Conservation (phyloP, 495 filamentous ascomycete genomes). For the Annulohypoxylon stygium region DNA sequence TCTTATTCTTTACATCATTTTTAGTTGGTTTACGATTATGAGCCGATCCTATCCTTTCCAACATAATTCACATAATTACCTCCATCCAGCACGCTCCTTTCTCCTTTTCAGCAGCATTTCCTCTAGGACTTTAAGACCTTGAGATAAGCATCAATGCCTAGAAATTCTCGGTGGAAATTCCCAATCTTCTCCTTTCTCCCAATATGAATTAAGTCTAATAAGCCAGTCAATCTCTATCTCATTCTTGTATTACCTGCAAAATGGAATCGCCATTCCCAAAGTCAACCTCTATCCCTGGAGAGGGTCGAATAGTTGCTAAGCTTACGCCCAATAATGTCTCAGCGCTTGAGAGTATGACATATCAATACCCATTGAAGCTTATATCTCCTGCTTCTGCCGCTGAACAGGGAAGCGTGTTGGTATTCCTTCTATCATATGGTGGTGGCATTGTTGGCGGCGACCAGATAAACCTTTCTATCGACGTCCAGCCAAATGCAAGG, state of each 20-base stretch:
- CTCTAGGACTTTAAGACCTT: not conserved
- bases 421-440: constrained; percentile 93
- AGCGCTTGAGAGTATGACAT: constrained; percentile 79
- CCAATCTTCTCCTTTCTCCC: not conserved
- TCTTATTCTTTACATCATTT: not conserved
- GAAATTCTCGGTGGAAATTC: not conserved
- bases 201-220: constrained; percentile 24
- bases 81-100: too few relatives aligned
- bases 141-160: constrained; percentile 39
- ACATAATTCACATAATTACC: not conserved
- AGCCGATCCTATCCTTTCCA: constrained; percentile 2
- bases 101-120: constrained; percentile 1
- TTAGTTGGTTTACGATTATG: constrained; percentile 3
- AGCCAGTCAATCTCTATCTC: not conserved
- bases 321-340: constrained; percentile 79
- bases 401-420: constrained; percentile 72
- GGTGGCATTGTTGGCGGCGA: constrained; percentile 93
- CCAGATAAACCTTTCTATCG: constrained; percentile 77
- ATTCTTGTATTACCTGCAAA: constrained; percentile 2
- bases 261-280: constrained; percentile 74
- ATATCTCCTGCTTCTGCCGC: constrained; percentile 72
- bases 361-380: constrained; percentile 95
- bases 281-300: constrained; percentile 77
- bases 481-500: constrained; percentile 72
- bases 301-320: constrained; percentile 80